phyloP scores from a whole-genome alignment of 2,329 filamentous ascomycete genomes.

The Fusarium pseudocircinatum region DNA sequence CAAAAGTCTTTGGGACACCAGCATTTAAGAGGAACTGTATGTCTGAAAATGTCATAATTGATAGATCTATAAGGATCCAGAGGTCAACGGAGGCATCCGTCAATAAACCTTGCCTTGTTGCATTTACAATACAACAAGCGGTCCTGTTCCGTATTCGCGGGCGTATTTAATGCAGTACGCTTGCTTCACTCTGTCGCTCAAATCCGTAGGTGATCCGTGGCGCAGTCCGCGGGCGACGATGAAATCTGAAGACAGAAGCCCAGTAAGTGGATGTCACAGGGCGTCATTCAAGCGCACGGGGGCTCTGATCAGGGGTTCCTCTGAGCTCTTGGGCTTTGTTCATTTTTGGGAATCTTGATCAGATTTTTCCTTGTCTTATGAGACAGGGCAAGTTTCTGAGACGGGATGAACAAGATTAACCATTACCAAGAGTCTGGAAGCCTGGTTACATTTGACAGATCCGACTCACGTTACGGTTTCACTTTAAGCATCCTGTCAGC shows the following conservation, averaged over 20 bases:
- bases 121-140: neutral
- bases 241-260: neutral
- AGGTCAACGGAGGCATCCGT: conserved; percentile 6
- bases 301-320: conserved; percentile 4
- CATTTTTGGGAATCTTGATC: conserved; percentile 16
- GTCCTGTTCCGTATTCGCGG: conserved; percentile 14
- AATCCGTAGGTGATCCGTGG: conserved; percentile 27
- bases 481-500: neutral
- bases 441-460: conserved; percentile 5
- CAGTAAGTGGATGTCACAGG: conserved; percentile 33
- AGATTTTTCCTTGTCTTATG: neutral
- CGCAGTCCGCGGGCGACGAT: conserved; percentile 27
- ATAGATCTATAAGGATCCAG: conserved; percentile 3
- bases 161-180: conserved; percentile 15
- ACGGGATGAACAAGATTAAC: conserved; percentile 15
- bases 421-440: conserved; percentile 8
- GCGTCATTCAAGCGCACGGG: conserved; percentile 6
- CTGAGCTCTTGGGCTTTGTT: conserved; percentile 1
- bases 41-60: neutral
- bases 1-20: neutral
- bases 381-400: conserved; percentile 14
- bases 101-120: neutral
- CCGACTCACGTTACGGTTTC: conserved; percentile 15
- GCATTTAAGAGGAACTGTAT: conserved; percentile 3
- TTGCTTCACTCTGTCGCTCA: conserved; percentile 19